Evolutionary conservation across 179 eudicot genomes (phyloP), one percentile per base, ranked within the genome.

Genomic region (Spergularia azorica): DNA sequence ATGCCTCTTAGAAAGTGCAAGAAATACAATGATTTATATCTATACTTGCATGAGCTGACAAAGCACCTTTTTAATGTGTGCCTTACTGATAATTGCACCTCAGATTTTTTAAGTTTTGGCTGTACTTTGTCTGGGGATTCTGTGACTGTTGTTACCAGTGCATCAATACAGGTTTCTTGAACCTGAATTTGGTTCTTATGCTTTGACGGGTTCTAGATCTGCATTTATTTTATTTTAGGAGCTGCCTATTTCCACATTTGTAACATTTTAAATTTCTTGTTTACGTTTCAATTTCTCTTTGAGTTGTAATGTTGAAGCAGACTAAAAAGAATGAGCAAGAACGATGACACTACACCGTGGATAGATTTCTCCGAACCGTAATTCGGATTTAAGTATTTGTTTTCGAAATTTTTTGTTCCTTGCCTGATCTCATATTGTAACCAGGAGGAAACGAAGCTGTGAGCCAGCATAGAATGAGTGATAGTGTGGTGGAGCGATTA

Each of bases 381-480:
- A 4, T 43, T 43, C 8, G 6, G 48, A 4, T 43, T 43, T 43
- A 43, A 43, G 6, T 4, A 4, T 43, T 6, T 43, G 48, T 43
- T 43, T 43, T 43, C 48, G 48, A 43, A 43, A 43, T 4, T 43
- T 6, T 43, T 43, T 43, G 48, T 43, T 43, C 48, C 48, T 43
- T 43, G 8, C 48, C 48, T 43, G 48, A 43, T 43, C 6, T 43
- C 32, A 1, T 72, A 17, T 76, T 63, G 66, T 57, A 36, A 66
- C 63, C 70, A 72, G 74, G 86, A 88, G 97, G 92, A 70, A 84
- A 82, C 78, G 93, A 89, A 80, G 87, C 89, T 70, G 77, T 71
- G 67, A 85, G 81, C 62, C 90, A 87, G 81, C 85, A 61, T 64
- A 80, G 76, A 80, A 75, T 61, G 73, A 67, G 58, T 75, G 86